Base-by-base conservation (phyloP, 2,329 filamentous ascomycete species). In the Keithomyces neogunnii region DNA sequence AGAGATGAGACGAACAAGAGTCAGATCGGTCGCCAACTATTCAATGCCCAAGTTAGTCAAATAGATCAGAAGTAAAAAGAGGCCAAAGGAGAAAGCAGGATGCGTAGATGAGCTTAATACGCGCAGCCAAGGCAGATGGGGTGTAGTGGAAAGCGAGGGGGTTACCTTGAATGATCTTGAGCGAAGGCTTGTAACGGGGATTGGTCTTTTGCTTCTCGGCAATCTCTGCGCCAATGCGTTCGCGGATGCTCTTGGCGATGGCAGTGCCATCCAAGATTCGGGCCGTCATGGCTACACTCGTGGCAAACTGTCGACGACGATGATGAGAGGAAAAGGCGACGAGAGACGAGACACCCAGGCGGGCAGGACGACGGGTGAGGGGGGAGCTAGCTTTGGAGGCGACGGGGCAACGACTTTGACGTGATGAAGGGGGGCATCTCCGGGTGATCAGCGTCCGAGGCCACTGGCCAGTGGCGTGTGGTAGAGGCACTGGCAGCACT, bases 251-350 rank as follows among this genome's bases (percentile, higher is more conserved):
- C 76, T 92, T 95, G 61, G 93, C 93, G 74, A 97, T 90, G 67
- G 89, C 89, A 51, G 86, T 96, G 75, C 93, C 93, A 75, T 99
- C 93, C 63, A 99, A 93, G 77, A 90, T 96, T 62, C 79, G 82
- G 60, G 89, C 92, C 61, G 83, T 82, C 91, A 96, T 97, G 65
- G 72, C 76, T 60, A 73, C 60, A 56, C 78, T 82, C 59, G 71
- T 71, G 42, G 72, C 70, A 60, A 75, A 77, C 53, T 56, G 55
- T 57, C 62, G 62, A 58, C 56, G 57, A 47, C 45, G 33, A 46
- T 40, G 45, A 31, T 49, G 52, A 39, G 48, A 46, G 26, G 35
- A 28, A 3, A n/a, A 13, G 5, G 30, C 26, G 11, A 29, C 43
- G 45, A 40, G 47, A 43, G 48, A 48, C 30, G 26, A 39, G 40